Percentiles rank a stretch among this genome's conserved stretches.
These are phyloP conservation scores for Venturia nashicola DNA, from an alignment of 2,329 filamentous ascomycete genomes.

Conservation along the genomic window DNA sequence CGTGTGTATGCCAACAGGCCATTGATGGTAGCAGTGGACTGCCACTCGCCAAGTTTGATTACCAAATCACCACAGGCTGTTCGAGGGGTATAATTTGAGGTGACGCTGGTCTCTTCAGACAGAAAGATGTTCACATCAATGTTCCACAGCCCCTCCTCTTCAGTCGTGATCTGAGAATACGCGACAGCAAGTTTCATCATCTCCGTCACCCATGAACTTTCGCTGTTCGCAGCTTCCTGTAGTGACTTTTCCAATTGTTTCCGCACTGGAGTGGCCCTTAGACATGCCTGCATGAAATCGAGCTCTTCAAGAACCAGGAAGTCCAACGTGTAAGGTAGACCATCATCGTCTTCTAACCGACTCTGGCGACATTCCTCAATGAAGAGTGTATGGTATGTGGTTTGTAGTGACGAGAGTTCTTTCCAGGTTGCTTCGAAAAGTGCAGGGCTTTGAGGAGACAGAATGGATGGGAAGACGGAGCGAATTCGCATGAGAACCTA, in stretches of 20 bases:
- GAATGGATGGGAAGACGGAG: constrained; percentile 65
- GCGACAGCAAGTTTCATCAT: constrained; percentile 75
- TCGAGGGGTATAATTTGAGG: constrained; percentile 88
- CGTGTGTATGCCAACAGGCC: constrained; percentile 68
- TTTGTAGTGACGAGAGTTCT: constrained; percentile 64
- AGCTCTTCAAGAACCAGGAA: constrained; percentile 88
- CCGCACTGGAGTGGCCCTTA: constrained; percentile 78
- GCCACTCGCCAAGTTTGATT: constrained; percentile 87
- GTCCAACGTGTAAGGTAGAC: constrained; percentile 87
- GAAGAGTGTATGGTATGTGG: constrained; percentile 69
- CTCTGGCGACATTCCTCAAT: constrained; percentile 78
- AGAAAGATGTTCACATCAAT: constrained; percentile 93
- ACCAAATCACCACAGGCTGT: constrained; percentile 86
- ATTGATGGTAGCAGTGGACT: constrained; percentile 62
- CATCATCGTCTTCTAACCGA: constrained; percentile 77
- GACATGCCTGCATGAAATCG: constrained; percentile 84
- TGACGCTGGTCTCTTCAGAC: constrained; percentile 88
- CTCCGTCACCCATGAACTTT: constrained; percentile 70
- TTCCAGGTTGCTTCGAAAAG: constrained; percentile 86
- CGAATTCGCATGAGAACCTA: constrained; percentile 82
- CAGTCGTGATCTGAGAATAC: constrained; percentile 80
- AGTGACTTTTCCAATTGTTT: constrained; percentile 79
- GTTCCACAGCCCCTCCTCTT: constrained; percentile 93
- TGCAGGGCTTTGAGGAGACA: constrained; percentile 68
- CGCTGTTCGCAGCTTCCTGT: constrained; percentile 41